Percentiles rank a stretch among this genome's conserved stretches.
phyloP scores from a whole-genome alignment of 164 flowering plant species.

The Buxus sempervirens region DNA sequence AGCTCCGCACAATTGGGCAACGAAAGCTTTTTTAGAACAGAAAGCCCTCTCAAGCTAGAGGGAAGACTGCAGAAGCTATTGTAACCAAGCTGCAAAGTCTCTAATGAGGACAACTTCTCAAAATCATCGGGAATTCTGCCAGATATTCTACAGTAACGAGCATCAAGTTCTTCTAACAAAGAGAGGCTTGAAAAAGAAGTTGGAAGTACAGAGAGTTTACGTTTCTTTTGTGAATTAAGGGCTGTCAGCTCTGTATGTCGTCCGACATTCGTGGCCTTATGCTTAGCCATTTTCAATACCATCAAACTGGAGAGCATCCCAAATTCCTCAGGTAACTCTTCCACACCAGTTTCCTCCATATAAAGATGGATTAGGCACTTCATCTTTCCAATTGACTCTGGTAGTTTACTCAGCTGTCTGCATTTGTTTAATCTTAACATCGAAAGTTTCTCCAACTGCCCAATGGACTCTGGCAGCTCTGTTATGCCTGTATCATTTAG shows the following conservation, averaged over 20 bases:
- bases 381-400: constrained; percentile 5
- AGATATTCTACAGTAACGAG: constrained; percentile 29
- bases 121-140: constrained; percentile 36
- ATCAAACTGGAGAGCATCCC: constrained; percentile 9
- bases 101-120: constrained; percentile 32
- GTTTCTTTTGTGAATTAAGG: background rate
- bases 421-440: constrained; percentile 1
- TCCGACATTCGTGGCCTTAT: background rate
- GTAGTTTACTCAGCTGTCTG: background rate
- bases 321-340: constrained; percentile 12
- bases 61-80: constrained; percentile 37
- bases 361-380: background rate
- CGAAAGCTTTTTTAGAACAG: constrained; percentile 21
- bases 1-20: constrained; percentile 29
- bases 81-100: constrained; percentile 25
- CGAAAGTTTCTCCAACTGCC: constrained; percentile 2
- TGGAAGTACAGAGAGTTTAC: constrained; percentile 17
- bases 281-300: constrained; percentile 3
- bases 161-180: constrained; percentile 26
- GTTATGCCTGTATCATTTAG: background rate
- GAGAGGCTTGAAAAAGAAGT: constrained; percentile 34
- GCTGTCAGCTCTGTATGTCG: background rate
- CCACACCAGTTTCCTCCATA: constrained; percentile 5
- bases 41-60: constrained; percentile 31
- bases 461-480: constrained; percentile 5